A percentile compares a stretch with the other conserved stretches of the same genome.
Conservation (phyloP, 1,284 basidiomycete genomes). For the Ustilago tritici region DNA sequence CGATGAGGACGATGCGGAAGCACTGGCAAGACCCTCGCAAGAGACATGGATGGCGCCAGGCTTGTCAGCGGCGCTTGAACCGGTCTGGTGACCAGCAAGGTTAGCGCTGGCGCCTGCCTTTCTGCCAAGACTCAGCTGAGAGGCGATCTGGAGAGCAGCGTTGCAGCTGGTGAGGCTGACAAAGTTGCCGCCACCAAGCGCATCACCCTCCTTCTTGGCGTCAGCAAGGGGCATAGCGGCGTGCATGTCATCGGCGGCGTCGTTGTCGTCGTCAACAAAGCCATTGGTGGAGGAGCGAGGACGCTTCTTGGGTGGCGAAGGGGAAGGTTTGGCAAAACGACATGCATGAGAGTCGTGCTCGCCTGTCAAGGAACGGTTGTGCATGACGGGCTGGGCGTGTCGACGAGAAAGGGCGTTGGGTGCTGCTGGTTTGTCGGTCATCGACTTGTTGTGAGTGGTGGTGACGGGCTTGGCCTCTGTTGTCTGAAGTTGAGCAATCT, state of each 20-base stretch:
- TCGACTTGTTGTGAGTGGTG: conserved; percentile 9
- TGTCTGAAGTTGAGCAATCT: conserved; percentile 42
- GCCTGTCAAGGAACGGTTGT: conserved; percentile 51
- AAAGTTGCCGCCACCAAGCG: conserved; percentile 39
- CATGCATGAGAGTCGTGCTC: conserved; percentile 25
- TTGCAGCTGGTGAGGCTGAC: conserved; percentile 53
- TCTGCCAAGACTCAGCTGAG: conserved; percentile 32
- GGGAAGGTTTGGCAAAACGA: conserved; percentile 12
- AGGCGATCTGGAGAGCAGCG: conserved; percentile 46
- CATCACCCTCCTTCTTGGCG: conserved; percentile 23
- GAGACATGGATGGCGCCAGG: conserved; percentile 28
- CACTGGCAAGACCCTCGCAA: conserved; percentile 39
- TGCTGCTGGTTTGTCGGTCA: conserved; percentile 19
- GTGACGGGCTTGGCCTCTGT: conserved; percentile 5
- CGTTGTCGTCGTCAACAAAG: conserved; percentile 20
- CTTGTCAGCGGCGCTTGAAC: conserved; percentile 9
- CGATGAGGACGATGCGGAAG: conserved; percentile 23
- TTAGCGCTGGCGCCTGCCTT: conserved; percentile 11
- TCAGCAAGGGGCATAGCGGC: conserved; percentile 8
- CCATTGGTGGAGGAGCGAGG: conserved; percentile 27
- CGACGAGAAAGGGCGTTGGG: conserved; percentile 21
- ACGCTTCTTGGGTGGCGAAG: conserved; percentile 40
- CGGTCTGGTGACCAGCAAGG: conserved; percentile 19
- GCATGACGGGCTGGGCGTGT: conserved; percentile 31
- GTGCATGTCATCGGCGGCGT: conserved; percentile 3